phyloP scores from a whole-genome alignment of 2,329 filamentous ascomycete species.

The Drechslerella coelobrocha region DNA sequence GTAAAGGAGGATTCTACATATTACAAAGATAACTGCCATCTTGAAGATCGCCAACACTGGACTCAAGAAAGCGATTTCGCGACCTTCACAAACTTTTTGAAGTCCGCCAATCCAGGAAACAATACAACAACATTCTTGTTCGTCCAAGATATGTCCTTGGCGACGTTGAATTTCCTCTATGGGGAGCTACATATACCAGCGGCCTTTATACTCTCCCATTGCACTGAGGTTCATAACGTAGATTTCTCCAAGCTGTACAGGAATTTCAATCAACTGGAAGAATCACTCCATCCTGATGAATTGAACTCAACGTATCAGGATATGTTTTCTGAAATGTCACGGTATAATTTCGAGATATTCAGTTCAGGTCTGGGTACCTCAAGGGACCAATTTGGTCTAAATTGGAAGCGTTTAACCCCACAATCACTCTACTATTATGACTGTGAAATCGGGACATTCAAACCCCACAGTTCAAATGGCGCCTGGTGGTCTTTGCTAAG shows the following conservation, averaged over 20 bases:
- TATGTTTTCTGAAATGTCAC: too few species aligned
- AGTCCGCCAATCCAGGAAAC: neutral
- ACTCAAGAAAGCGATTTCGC: neutral
- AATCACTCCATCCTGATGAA: too few species aligned
- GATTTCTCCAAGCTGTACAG: neutral
- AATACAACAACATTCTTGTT: conserved; percentile 3
- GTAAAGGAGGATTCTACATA: neutral
- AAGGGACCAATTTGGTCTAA: too few species aligned
- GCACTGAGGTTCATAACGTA: neutral
- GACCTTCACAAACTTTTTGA: neutral
- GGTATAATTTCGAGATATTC: too few species aligned
- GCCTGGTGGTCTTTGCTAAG: too few species aligned
- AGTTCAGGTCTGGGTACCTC: too few species aligned
- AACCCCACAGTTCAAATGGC: too few species aligned
- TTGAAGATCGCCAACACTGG: neutral
- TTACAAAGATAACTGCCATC: neutral
- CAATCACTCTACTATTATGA: too few species aligned
- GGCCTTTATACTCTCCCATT: neutral
- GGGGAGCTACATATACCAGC: conserved; percentile 3
- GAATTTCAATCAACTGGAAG: neutral
- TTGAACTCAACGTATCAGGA: too few species aligned
- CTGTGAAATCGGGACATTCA: too few species aligned
- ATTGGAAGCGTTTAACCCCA: too few species aligned
- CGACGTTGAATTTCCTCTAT: conserved; percentile 14
- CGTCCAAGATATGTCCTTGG: conserved; percentile 13